These are phyloP conservation scores for Heliamphora exappendiculata DNA, from an alignment of 148 eudicot genomes.

Conservation along the genomic window DNA sequence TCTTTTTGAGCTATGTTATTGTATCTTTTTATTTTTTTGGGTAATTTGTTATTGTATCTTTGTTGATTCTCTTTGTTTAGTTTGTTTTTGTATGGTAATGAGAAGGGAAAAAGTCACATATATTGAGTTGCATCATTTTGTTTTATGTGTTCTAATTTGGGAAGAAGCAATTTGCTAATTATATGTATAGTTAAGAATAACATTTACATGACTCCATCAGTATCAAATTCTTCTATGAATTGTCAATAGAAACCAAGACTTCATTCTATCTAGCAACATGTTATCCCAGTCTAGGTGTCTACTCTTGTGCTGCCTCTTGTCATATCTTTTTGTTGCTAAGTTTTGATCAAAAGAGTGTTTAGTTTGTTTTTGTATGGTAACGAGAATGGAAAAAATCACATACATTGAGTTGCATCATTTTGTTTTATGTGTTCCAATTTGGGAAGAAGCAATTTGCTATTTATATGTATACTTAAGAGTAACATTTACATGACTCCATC, in stretches of 20 bases:
- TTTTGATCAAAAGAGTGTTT: neutral
- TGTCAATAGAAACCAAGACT: neutral
- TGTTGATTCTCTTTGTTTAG: neutral
- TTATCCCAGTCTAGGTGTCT: no score
- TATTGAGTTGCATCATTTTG: no score
- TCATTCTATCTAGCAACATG: neutral
- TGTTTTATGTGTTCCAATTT: neutral
- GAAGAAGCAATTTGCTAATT: neutral
- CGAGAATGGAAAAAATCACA: neutral
- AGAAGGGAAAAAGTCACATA: neutral
- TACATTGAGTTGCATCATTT: no score
- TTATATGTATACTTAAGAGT: no score
- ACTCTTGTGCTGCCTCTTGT: neutral
- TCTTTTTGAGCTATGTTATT: neutral
- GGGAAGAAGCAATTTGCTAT: neutral
- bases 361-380: neutral
- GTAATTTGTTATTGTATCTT: neutral
- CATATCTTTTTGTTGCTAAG: neutral
- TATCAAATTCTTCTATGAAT: neutral
- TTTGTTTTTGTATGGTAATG: neutral
- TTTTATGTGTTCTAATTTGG: neutral
- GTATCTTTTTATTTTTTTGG: no score
- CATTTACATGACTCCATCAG: neutral
- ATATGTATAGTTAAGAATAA: no score
- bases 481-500: neutral